phyloP scores from a whole-genome alignment of 148 eudicot species.

The Polygonum maritimum region DNA sequence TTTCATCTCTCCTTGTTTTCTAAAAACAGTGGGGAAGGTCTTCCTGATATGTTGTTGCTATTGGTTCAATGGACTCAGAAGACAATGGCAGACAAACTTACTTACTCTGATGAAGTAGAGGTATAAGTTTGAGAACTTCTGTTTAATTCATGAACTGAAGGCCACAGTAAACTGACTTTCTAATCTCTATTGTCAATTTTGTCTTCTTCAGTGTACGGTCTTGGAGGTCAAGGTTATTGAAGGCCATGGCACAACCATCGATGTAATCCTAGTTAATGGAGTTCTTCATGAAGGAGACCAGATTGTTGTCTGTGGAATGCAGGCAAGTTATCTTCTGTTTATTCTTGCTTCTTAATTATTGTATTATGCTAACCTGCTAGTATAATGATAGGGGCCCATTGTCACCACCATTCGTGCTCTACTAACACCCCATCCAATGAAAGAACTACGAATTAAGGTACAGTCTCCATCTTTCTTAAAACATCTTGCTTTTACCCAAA shows the following conservation, averaged over 20 bases:
- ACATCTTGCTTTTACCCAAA: not conserved
- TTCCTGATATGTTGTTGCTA: conserved; percentile 66
- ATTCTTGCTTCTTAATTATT: not conserved
- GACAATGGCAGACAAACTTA: conserved; percentile 73
- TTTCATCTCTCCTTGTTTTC: not conserved
- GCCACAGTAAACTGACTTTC: not conserved
- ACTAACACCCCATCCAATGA: conserved; percentile 94
- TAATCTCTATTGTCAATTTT: conserved; percentile 13
- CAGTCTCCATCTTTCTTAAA: not conserved
- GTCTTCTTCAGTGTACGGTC: conserved; percentile 65
- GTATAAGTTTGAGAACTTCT: conserved; percentile 19
- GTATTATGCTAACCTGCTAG: conserved; percentile 3
- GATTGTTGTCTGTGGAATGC: conserved; percentile 82
- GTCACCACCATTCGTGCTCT: conserved; percentile 78
- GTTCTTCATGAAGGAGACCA: conserved; percentile 92
- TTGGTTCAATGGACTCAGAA: conserved; percentile 80
- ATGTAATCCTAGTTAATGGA: conserved; percentile 86
- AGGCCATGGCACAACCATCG: conserved; percentile 90
- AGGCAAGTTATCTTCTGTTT: conserved; percentile 32
- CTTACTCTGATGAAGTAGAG: conserved; percentile 64
- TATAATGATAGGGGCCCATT: conserved; percentile 61
- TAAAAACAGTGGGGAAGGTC: conserved; percentile 71
- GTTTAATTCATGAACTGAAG: not conserved
- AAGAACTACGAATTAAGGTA: conserved; percentile 92
- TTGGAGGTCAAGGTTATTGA: conserved; percentile 92